Percentiles rank a stretch among this genome's conserved stretches.
phyloP scores from a whole-genome alignment of 2,329 filamentous ascomycete species.

The Monilinia fructicola region DNA sequence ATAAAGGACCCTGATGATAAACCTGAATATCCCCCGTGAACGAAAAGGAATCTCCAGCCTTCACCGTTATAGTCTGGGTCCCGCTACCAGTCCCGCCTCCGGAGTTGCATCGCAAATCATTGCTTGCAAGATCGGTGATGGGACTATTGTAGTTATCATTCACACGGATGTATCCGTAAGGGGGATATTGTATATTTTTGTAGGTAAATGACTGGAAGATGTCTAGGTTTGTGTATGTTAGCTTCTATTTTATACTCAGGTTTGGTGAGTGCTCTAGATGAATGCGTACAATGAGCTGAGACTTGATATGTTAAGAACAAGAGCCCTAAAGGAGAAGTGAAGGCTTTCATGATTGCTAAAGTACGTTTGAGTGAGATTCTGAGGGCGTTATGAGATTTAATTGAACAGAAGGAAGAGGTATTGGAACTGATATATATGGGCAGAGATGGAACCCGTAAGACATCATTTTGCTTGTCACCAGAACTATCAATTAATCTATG shows the following conservation, averaged over 20 bases:
- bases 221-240: slow-evolving; percentile 25
- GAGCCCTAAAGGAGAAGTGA: slow-evolving; percentile 7
- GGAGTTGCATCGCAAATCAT: slow-evolving; percentile 47
- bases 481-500: neutral
- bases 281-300: slow-evolving; percentile 22
- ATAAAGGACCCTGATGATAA: slow-evolving; percentile 42
- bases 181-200: slow-evolving; percentile 36
- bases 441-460: neutral
- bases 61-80: slow-evolving; percentile 37
- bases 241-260: neutral
- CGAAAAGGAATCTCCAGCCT: slow-evolving; percentile 45
- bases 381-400: neutral
- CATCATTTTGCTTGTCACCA: neutral
- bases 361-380: neutral
- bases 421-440: neutral
- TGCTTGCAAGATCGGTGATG: slow-evolving; percentile 41
- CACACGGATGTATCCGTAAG: slow-evolving; percentile 52
- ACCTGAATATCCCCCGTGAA: slow-evolving; percentile 48
- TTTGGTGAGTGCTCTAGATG: neutral
- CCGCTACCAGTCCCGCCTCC: slow-evolving; percentile 33
- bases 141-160: slow-evolving; percentile 50
- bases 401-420: neutral
- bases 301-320: neutral
- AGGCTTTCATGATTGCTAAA: slow-evolving; percentile 11
- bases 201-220: slow-evolving; percentile 35